Base-by-base conservation (phyloP, 805 yeast genomes). In the Metschnikowia kunwiensis region DNA sequence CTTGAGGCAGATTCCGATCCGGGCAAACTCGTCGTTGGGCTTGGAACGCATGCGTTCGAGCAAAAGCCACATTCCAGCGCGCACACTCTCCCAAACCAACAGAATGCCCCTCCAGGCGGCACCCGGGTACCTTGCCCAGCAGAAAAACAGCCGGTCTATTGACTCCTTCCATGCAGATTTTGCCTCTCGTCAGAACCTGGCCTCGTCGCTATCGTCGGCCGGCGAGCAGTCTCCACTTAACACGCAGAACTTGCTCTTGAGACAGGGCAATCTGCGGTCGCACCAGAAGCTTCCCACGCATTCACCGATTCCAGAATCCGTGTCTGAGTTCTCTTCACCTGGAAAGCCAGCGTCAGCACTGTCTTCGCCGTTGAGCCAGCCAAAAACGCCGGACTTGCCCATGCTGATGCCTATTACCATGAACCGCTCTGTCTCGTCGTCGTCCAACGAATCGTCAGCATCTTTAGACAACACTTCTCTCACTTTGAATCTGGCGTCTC, bases 41-140 rank as follows among this genome's bases (percentile, higher is more conserved):
- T 25, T 48, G 24, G 52, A 48, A n/a, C 44, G 52, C 11, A 37
- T 46, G 41, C 47, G 48, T 13, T 32, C 37, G 14, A 37, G 32
- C 11, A 12, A n/a, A 5, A 9, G 9, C 17, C 21, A 18, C 23
- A 10, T n/a, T 6, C 41, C 43, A 2, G 16, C 27, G 7, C 36
- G 51, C 7, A 7, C 48, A 7, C 39, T 34, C 12, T 33, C 43
- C 8, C 38, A 29, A 12, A 32, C 16, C 14, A 32, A 29, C 13
- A 17, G 42, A 13, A 25, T 41, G 10, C 44, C 46, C 5, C 18
- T 43, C 10, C 35, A 46, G 18, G 36, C 39, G 6, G 46, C 39
- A 4, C 41, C 43, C 3, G 45, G 30, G 16, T 31, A 29, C 8
- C 28, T 43, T 8, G 50, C 54, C 1, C 51, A 50, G 33, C 51